Evolutionary conservation across 73 alveolate genomes (phyloP), one percentile per base, ranked within the genome.

Genomic region (Uronychia binucleata): DNA sequence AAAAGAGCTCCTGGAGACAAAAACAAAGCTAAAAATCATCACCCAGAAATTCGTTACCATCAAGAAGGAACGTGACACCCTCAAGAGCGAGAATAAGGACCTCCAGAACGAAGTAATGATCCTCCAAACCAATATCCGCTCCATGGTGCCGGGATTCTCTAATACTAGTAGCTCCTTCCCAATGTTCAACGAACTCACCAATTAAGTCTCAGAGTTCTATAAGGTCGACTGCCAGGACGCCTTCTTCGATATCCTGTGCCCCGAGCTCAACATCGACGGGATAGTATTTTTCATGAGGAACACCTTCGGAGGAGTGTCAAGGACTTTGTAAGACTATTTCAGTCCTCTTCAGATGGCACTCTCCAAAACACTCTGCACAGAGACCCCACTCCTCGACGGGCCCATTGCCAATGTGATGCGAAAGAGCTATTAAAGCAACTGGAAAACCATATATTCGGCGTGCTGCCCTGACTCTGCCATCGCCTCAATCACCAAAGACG

Each of bases 111-210:
- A 98, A 84, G 93, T 98, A 31, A 79, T 96, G 90, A 74, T 82
- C 27, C 87, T 98, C 77, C 96, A 97, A 81, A 83, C 97, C 57
- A 93, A 93, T 81, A 95, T 98, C 81, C 88, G 99, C 78, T 91
- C 93, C 30, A 98, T 98, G 99, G 95, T 98, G 35, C 98, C 99
- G 30, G 99, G 99, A 74, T 95, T 95, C 80, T 92, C 98, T 11
- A 96, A 97, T 74, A 94, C 99, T 1, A 95, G 99, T 0, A 85
- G 94, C 80, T 85, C 98, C 46, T 98, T 98, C 88, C 99, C 99
- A 26, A 94, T 98, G 98, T 78, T 86, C 33, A 97, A 97, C 77
- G 99, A 98, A 87, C 87, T 98, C 30, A 79, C 91, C 26, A 94
- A 92, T 34, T 93, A 94, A 78, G 94, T 96, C 33, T 90, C 95